Percentiles rank a stretch among this genome's conserved stretches.
Conservation (phyloP, 2,329 filamentous ascomycete genomes). For the Exophiala phaeomuriformis region DNA sequence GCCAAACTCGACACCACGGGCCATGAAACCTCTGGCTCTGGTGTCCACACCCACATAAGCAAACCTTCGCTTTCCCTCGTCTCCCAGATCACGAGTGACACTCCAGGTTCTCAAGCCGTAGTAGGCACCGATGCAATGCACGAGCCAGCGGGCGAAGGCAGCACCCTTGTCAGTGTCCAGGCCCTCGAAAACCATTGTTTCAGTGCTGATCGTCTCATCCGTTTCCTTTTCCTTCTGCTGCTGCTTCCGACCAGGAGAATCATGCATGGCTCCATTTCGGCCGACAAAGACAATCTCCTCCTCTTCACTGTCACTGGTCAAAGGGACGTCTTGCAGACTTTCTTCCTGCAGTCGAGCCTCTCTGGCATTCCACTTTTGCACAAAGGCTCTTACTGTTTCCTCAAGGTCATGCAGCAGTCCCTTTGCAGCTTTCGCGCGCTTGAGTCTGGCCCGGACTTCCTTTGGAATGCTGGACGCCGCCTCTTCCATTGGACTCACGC, state of each 20-base stretch:
- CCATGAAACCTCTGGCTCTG: constrained; percentile 38
- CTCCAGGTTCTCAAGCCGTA: constrained; percentile 84
- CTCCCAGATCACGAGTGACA: constrained; percentile 37
- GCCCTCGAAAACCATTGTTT: constrained; percentile 72
- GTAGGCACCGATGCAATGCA: constrained; percentile 85
- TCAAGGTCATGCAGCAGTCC: constrained; percentile 77
- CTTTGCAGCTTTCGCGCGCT: constrained; percentile 70
- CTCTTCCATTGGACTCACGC: constrained; percentile 31
- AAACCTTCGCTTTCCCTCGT: constrained; percentile 38
- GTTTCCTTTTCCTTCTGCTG: constrained; percentile 42
- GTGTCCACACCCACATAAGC: constrained; percentile 67
- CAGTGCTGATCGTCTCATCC: constrained; percentile 41
- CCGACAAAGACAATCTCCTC: constrained; percentile 92
- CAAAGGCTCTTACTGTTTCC: constrained; percentile 70
- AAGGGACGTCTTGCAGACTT: constrained; percentile 40
- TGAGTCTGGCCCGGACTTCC: constrained; percentile 71
- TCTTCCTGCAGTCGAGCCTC: constrained; percentile 43
- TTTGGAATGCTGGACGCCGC: constrained; percentile 55
- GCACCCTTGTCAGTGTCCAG: constrained; percentile 66
- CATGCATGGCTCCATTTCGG: constrained; percentile 55
- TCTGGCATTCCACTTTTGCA: constrained; percentile 53
- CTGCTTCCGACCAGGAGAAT: constrained; percentile 49
- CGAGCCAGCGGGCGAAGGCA: constrained; percentile 87
- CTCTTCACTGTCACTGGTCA: constrained; percentile 36
- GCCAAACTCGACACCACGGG: constrained; percentile 23